These are phyloP conservation scores for Oryza punctata DNA, from an alignment of 176 grass and related monocot genomes.

Conservation along the genomic window DNA sequence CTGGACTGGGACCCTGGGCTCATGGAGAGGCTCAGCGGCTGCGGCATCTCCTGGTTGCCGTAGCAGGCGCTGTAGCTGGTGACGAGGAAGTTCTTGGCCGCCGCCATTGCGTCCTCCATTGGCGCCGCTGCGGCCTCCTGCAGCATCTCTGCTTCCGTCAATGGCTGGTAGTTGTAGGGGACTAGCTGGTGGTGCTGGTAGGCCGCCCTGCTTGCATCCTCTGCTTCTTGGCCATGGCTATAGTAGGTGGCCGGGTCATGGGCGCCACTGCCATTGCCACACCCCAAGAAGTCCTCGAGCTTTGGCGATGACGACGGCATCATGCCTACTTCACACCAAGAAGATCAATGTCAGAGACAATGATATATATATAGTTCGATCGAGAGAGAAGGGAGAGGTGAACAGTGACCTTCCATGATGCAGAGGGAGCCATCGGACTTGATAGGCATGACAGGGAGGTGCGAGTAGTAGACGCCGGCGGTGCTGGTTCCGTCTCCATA, in stretches of 20 bases:
- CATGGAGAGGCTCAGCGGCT: conserved; percentile 85
- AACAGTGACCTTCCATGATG: conserved; percentile 77
- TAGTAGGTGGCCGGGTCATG: conserved; percentile 60
- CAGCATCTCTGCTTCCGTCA: conserved; percentile 68
- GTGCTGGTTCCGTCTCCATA: conserved; percentile 56
- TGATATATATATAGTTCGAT: neutral
- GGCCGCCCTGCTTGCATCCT: conserved; percentile 24
- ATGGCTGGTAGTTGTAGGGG: conserved; percentile 58
- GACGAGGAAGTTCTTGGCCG: conserved; percentile 51
- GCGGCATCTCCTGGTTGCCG: conserved; percentile 45
- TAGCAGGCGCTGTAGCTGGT: conserved; percentile 43
- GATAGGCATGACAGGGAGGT: conserved; percentile 59
- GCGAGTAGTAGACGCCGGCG: conserved; percentile 67
- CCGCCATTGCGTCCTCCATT: conserved; percentile 59
- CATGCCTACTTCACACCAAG: conserved; percentile 50
- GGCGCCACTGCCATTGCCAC: conserved; percentile 43
- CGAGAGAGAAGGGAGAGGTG: neutral
- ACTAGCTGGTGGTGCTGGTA: conserved; percentile 50
- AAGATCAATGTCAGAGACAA: neutral
- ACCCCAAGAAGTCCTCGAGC: conserved; percentile 97
- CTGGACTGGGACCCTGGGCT: conserved; percentile 82
- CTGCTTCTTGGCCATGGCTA: conserved; percentile 40
- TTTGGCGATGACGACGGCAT: conserved; percentile 80
- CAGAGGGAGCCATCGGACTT: conserved; percentile 88
- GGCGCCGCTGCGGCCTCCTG: conserved; percentile 45